Evolutionary conservation across 257 asterid species (phyloP), one percentile per base, ranked within the genome.

Genomic region (Thymus mandschuricus): DNA sequence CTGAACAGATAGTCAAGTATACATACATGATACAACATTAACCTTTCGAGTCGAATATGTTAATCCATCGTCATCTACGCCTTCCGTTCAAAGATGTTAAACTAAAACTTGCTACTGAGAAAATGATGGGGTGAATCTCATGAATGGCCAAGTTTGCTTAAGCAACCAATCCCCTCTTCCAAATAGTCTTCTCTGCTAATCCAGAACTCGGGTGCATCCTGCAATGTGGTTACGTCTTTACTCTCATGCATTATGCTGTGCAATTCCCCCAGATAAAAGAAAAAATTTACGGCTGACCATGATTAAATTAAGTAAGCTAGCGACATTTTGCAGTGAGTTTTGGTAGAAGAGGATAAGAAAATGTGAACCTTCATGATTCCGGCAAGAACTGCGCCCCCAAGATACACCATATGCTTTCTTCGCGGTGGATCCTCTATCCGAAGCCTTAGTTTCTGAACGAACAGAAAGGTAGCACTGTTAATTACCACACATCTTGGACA

Each of bases 141-240:
- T 40, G 86, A 90, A 71, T 84, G 95, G 41, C 97, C 98, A 52
- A 97, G 92, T 86, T 95, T 95, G 90, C 96, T 92, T 74, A 95
- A 81, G 80, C 98, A 95, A 70, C 80, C 90, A 79, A 87, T 80
- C 71, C 99, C 99, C 79, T 92, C 97, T 79, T 95, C 99, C 88
- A 95, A 71, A 88, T 95, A 95, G 85, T 92, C 99, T 87, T 92
- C 89, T 74, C 86, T 84, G 84, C 85, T 88, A 72, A 95, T 95
- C 99, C 99, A 95, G 79, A 95, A 95, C 81, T 92, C 99, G 8
- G 98, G 98, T 59, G 99, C 96, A 83, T 89, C 99, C 98, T 92
- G 92, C 88, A 81, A 65, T 34, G 66, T 35, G 57, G 35, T 65
- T 59, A 62, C 50, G 10, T 55, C 10, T 49, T 69, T 29, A 75